Evolutionary conservation across 2,329 filamentous ascomycete genomes (phyloP).

Genomic region (Aureobasidium pullulans): DNA sequence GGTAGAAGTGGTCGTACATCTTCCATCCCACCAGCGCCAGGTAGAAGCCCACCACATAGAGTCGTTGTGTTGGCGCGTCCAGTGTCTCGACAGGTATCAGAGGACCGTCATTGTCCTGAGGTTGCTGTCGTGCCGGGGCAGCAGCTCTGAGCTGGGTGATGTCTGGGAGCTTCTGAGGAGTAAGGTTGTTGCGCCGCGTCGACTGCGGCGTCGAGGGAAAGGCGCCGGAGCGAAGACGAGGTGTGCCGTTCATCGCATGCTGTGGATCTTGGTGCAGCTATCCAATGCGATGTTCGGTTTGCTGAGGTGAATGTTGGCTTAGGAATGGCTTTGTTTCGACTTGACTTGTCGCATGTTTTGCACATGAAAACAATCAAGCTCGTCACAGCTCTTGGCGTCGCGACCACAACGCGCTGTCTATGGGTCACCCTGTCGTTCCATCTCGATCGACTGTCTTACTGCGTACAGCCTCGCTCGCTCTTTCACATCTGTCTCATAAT

Average conservation of each 20-base stretch:
- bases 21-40: constrained; percentile 70
- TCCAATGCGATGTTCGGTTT: neutral
- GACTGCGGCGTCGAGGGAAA: constrained; percentile 66
- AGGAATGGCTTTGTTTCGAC: neutral
- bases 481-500: neutral
- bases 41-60: constrained; percentile 81
- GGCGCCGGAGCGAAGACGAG: constrained; percentile 66
- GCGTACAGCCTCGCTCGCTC: neutral
- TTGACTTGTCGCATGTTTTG: neutral
- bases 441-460: neutral
- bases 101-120: constrained; percentile 39
- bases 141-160: constrained; percentile 12
- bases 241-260: constrained; percentile 76
- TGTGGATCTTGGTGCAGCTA: neutral
- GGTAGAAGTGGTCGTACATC: constrained; percentile 73
- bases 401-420: neutral
- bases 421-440: neutral
- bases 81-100: constrained; percentile 74
- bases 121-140: neutral
- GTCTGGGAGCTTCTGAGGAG: constrained; percentile 28
- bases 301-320: neutral
- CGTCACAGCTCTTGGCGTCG: constrained; percentile 9
- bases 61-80: constrained; percentile 83
- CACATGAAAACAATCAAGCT: neutral
- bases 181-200: constrained; percentile 20